Conservation (phyloP, 1,284 basidiomycete species). For the Pseudozyma tsukubaensis region DNA sequence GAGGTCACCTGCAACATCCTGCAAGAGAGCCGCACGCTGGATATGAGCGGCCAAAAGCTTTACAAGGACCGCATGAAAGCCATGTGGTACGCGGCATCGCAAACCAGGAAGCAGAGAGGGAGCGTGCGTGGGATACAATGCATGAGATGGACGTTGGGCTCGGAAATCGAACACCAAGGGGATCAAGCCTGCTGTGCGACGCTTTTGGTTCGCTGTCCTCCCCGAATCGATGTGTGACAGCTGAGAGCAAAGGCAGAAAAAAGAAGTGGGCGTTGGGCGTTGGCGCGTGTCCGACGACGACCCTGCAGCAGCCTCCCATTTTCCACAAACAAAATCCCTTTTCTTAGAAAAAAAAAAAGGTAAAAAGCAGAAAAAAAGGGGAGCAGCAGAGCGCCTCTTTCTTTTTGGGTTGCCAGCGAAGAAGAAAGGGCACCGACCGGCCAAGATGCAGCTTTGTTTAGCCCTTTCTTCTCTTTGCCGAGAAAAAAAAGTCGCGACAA, state of each 20-base stretch:
- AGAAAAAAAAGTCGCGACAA: background rate
- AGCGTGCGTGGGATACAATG: too few species aligned
- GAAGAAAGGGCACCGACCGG: background rate
- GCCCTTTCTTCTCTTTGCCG: background rate
- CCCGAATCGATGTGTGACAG: conserved; percentile 1
- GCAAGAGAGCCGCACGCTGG: too few species aligned
- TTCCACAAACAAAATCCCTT: conserved; percentile 5
- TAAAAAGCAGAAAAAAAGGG: background rate
- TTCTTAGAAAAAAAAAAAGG: conserved; percentile 1
- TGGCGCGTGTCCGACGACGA: conserved; percentile 2
- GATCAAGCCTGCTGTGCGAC: background rate
- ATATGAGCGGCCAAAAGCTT: too few species aligned
- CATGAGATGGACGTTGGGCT: too few species aligned
- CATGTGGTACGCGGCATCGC: too few species aligned
- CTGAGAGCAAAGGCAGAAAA: conserved; percentile 2
- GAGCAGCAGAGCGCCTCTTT: background rate
- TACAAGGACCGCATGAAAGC: too few species aligned
- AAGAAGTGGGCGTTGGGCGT: background rate
- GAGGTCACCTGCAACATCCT: too few species aligned
- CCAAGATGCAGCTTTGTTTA: conserved; percentile 3
- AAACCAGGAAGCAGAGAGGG: too few species aligned
- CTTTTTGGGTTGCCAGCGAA: background rate
- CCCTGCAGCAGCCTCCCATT: conserved; percentile 1
- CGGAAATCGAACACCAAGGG: background rate
- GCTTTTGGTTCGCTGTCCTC: background rate